A percentile compares a stretch with the other conserved stretches of the same genome.
These are phyloP conservation scores for Abrus pulchellus DNA, from an alignment of 306 rosid species.

Conservation along the genomic window DNA sequence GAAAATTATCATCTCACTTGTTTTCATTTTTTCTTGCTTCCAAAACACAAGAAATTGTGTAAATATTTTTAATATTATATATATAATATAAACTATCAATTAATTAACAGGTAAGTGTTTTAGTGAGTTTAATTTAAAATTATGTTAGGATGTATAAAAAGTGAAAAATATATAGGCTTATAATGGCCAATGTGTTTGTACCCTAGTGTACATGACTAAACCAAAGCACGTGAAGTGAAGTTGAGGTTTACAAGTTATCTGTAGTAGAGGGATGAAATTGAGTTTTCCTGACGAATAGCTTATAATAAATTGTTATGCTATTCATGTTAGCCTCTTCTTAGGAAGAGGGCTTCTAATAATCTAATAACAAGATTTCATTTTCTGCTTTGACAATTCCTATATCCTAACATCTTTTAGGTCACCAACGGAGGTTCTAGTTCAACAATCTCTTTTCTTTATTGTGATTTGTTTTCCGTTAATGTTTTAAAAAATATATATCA, in stretches of 20 bases:
- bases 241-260: neutral
- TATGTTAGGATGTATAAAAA: neutral
- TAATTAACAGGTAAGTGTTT: no score
- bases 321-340: neutral
- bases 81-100: no score
- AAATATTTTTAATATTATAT: no score
- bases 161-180: neutral
- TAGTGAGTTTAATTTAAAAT: neutral
- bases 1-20: no score
- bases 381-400: constrained; percentile 1
- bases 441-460: neutral
- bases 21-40: neutral
- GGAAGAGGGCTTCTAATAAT: neutral
- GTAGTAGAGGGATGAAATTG: constrained; percentile 11
- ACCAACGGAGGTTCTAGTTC: neutral
- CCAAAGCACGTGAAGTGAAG: constrained; percentile 21
- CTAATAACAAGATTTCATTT: neutral
- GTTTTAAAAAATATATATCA: neutral
- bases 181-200: neutral
- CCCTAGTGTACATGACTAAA: neutral
- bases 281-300: neutral
- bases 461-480: neutral
- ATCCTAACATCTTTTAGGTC: constrained; percentile 1
- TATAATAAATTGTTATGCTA: neutral
- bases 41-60: no score